A percentile compares a stretch with the other conserved stretches of the same genome.
Evolutionary conservation across 192 early-diverging fungal species (phyloP).

Genomic region (Coemansia sp.): DNA sequence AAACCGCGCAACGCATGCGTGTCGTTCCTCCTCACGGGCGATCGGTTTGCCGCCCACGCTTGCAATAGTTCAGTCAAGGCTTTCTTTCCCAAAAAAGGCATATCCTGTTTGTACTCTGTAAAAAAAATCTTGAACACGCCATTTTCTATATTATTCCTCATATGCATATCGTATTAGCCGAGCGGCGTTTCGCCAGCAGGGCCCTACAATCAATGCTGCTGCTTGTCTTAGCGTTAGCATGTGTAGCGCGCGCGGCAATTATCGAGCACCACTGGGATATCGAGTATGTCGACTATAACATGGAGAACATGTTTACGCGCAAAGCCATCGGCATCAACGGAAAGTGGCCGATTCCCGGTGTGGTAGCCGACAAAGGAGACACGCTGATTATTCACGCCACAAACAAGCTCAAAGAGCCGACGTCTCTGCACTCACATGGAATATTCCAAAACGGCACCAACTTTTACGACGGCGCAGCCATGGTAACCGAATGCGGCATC

Average conservation of each 20-base stretch:
- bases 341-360: conserved; percentile 61
- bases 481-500: conserved; percentile 75
- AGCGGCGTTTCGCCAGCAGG: neutral
- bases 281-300: conserved; percentile 59
- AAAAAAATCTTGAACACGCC: neutral
- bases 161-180: conserved; percentile 7
- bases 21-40: neutral
- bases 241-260: conserved; percentile 16
- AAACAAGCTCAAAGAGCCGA: conserved; percentile 63
- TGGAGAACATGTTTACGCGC: conserved; percentile 63
- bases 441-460: conserved; percentile 74
- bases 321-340: conserved; percentile 69
- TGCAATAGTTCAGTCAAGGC: neutral
- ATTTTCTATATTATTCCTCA: neutral
- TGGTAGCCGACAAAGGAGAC: conserved; percentile 30
- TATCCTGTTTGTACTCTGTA: neutral
- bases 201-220: neutral
- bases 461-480: conserved; percentile 69
- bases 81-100: neutral
- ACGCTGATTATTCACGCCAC: conserved; percentile 41
- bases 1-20: conserved; percentile 6
- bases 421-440: conserved; percentile 75
- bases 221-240: neutral
- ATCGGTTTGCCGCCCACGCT: neutral
- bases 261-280: conserved; percentile 67